Evolutionary conservation across 2,329 filamentous ascomycete genomes (phyloP), one percentile per base, ranked within the genome.

Genomic region (Talaromyces amestolkiae): DNA sequence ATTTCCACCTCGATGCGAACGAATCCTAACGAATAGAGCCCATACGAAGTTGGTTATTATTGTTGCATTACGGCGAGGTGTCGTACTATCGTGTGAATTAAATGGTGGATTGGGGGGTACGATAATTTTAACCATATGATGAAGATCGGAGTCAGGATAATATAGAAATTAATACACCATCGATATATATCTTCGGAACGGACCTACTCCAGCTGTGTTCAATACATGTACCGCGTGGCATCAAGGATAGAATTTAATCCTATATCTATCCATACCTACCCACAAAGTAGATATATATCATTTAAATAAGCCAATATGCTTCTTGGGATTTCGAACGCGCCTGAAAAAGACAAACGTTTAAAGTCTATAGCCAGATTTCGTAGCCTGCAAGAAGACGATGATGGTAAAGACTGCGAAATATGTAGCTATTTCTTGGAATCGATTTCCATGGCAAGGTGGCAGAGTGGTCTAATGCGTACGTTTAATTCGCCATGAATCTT

Each of bases 11-110:
- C 22, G 11, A 24, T 24, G 39, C 33, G 53, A 37, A 39, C 33
- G 31, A 56, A 56, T 37, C 53, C 53, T 56, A n/a, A 37, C 53
- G 53, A 37, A 56, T 56, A 39, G 53, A 56, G 53, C n/a, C 31
- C 11, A 9, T 15, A 56, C 33, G 33, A 24, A 39, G 5, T 56
- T 56, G 51, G n/a, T 37, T 39, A 56, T 39, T n/a, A 24, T 56
- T 19, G 15, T 56, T 56, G 53, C 53, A 56, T 56, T 39, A 33
- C 33, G 15, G 53, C 33, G 53, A n/a, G 33, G 2, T 37, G 11
- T 39, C n/a, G 17, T 19, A n/a, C 22, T 13, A 22, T 54, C 3
- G 17, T 15, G 19, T 13, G 31, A 33, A 9, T 3, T 3, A 19
- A 9, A 3, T 17, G n/a, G 37, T 39, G 5, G 13, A n/a, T 22